A percentile compares a stretch with the other conserved stretches of the same genome.
Conservation (phyloP, 2,329 filamentous ascomycete genomes). For the Phyllosticta citrichinensis region DNA sequence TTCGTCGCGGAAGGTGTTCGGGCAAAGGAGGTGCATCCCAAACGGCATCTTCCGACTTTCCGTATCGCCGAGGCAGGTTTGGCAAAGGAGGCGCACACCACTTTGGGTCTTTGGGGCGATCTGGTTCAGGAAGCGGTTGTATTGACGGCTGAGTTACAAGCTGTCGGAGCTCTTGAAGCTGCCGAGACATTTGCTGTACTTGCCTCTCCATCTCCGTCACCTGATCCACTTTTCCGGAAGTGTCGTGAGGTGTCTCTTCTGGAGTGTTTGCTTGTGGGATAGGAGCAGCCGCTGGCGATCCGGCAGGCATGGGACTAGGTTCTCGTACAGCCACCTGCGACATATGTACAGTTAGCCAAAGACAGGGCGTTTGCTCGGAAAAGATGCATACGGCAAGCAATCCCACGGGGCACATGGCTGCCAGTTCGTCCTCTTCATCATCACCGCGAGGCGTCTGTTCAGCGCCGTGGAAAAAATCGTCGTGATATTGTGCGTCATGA, state of each 20-base stretch:
- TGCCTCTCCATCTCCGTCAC: conserved; percentile 8
- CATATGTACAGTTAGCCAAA: neutral
- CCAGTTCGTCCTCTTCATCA: conserved; percentile 4
- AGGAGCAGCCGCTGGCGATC: neutral
- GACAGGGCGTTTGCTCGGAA: neutral
- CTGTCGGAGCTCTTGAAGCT: neutral
- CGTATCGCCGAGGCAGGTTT: neutral
- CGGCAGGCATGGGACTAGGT: neutral
- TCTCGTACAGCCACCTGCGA: neutral
- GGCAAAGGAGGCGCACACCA: neutral
- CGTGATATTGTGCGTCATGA: neutral
- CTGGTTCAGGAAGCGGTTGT: neutral
- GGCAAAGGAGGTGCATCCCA: conserved; percentile 5
- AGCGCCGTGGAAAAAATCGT: neutral
- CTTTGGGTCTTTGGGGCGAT: neutral
- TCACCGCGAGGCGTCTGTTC: neutral
- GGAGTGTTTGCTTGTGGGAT: conserved; percentile 1
- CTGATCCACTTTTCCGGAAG: conserved; percentile 8
- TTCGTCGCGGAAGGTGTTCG: neutral
- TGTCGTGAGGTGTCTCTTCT: conserved; percentile 3
- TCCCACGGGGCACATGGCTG: neutral
- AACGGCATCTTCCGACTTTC: neutral
- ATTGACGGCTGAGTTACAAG: neutral
- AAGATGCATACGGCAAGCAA: neutral
- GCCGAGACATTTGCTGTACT: neutral